Evolutionary conservation across 228 moss, liverwort and hornwort species (phyloP), one percentile per base, ranked within the genome.

Genomic region (Sphagnum magellanicum): DNA sequence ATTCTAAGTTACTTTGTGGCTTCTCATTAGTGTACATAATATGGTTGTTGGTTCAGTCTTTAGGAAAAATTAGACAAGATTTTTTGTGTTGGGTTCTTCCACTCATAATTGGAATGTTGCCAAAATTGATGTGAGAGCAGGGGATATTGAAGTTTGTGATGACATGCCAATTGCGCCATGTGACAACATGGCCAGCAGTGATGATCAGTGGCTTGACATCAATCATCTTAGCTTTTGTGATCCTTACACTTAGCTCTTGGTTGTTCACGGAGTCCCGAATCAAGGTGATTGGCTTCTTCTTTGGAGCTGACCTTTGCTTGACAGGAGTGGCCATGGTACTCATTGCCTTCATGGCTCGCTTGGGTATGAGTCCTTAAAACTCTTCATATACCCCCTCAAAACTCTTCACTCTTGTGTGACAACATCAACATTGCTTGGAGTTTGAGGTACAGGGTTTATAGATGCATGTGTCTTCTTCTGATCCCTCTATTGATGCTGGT

Each of bases 101-200:
- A 32, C 32, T 32, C 32, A 32, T 32, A 32, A 32, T 32, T 32
- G 32, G 32, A 32, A 32, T 32, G 32, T 32, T 32, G 32, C 3
- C 32, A 32, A 32, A 32, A 32, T 32, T 32, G 32, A 32, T 32
- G 32, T 32, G 32, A 32, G 32, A 32, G 5, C 72, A 84, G 76
- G 93, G 91, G 5, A 6, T 87, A 8, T 60, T 93, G 66, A 93
- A 93, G 51, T 10, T 91, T 6, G 51, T 91, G 52, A 83, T 93
- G 87, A 73, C 89, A 16, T 71, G 77, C n/a, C 85, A 87, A 75
- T 83, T 93, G 47, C 77, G 81, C 5, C 69, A 73, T 0, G 46
- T 93, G 46, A 75, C 74, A 4, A 87, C 93, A 11, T 91, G 93
- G 91, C 89, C 91, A 3, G 91, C 85, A 0, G 87, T 93, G n/a